These are phyloP conservation scores for Magnaporthales sp. DNA, from an alignment of 2,329 filamentous ascomycete species.

Conservation along the genomic window DNA sequence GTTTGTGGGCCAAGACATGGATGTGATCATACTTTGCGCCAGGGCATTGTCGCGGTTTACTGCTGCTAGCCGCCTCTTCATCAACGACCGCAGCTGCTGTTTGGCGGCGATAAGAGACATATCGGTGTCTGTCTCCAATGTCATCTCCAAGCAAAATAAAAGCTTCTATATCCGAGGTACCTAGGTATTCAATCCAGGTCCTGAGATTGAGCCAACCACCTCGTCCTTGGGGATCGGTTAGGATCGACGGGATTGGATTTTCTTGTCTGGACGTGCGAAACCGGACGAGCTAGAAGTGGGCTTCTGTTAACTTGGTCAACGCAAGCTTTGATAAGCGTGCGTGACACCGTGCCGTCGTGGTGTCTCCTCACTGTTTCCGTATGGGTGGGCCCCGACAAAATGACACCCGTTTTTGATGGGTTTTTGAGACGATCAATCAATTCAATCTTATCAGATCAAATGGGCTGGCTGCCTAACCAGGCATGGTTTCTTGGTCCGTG, in stretches of 20 bases:
- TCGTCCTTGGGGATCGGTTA: not conserved
- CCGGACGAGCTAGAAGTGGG: not conserved
- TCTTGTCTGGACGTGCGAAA: not conserved
- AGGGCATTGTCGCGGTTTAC: slow-evolving; percentile 54
- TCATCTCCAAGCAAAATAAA: not conserved
- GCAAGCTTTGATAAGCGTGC: not conserved
- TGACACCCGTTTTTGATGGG: not conserved
- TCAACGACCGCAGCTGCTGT: slow-evolving; percentile 61
- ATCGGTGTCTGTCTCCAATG: slow-evolving; percentile 11
- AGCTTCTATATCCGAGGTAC: not conserved
- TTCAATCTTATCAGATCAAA: slow-evolving; percentile 1
- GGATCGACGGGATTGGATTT: not conserved
- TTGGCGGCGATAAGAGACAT: slow-evolving; percentile 62
- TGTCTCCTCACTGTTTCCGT: not conserved
- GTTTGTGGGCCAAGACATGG: not conserved
- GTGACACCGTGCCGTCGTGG: not conserved
- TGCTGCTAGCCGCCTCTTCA: slow-evolving; percentile 57
- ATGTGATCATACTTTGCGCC: slow-evolving; percentile 56
- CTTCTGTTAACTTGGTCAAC: not conserved
- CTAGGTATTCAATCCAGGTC: not conserved
- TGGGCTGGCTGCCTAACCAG: not conserved
- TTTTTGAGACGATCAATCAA: not conserved
- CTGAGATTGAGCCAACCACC: not conserved
- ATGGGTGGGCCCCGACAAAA: not conserved
- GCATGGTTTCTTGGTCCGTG: not conserved